Percentiles rank a stretch among this genome's conserved stretches.
phyloP scores from a whole-genome alignment of 495 filamentous ascomycete species.

The Xylaria sp. region DNA sequence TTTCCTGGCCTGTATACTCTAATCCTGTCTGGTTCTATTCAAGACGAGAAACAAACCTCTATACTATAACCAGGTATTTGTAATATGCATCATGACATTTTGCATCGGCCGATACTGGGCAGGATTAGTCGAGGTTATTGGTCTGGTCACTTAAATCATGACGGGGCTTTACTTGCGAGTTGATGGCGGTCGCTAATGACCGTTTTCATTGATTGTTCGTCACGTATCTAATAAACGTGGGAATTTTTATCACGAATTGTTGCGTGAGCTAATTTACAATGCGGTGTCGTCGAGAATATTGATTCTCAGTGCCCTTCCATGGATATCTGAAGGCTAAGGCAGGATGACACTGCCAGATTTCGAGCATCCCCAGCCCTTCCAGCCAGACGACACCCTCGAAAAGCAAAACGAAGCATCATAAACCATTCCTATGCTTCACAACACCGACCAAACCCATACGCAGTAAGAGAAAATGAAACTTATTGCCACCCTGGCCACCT shows the following conservation, averaged over 20 bases:
- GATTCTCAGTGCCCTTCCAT: constrained; percentile 30
- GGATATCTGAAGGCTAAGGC: constrained; percentile 26
- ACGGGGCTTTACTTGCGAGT: background rate
- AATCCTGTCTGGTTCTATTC: background rate
- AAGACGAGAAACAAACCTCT: background rate
- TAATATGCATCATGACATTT: background rate
- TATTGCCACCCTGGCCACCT: constrained; percentile 32
- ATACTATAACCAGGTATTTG: background rate
- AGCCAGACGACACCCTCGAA: constrained; percentile 34
- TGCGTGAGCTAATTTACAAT: constrained; percentile 41
- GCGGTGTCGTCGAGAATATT: constrained; percentile 33
- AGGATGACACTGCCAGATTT: constrained; percentile 35
- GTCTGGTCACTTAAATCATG: background rate
- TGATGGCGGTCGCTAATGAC: background rate
- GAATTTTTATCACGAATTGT: constrained; percentile 12
- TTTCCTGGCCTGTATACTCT: background rate
- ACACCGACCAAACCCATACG: constrained; percentile 46
- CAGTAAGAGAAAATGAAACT: constrained; percentile 45
- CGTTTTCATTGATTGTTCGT: constrained; percentile 6
- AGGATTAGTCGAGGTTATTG: background rate
- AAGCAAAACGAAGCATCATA: constrained; percentile 41
- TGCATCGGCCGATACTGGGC: background rate
- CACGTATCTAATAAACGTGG: constrained; percentile 7
- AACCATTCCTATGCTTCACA: constrained; percentile 44
- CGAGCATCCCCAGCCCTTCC: constrained; percentile 30